These are phyloP conservation scores for Auriscalpium orientale DNA, from an alignment of 768 basidiomycete genomes.

Conservation along the genomic window DNA sequence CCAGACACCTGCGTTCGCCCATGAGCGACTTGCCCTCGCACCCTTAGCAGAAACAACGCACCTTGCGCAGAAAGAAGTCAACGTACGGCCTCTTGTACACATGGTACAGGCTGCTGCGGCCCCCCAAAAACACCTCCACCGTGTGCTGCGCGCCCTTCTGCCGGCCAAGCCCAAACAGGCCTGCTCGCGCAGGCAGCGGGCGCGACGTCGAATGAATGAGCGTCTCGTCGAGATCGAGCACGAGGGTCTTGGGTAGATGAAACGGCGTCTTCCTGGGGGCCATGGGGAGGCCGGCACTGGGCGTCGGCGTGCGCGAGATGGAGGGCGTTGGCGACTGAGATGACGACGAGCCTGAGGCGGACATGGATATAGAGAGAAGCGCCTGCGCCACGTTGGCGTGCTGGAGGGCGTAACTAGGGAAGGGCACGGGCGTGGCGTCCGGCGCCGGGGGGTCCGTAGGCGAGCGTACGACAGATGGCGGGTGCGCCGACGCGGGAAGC, in stretches of 20 bases:
- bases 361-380: not conserved
- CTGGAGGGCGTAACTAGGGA: not conserved
- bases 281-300: constrained; percentile 37
- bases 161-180: constrained; percentile 46
- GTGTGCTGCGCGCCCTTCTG: constrained; percentile 74
- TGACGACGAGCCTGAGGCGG: not conserved
- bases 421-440: not conserved
- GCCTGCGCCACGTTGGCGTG: not conserved
- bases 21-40: not conserved
- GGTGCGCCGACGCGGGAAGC: not conserved
- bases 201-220: constrained; percentile 95
- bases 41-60: constrained; percentile 24
- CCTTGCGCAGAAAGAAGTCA: constrained; percentile 89
- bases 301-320: constrained; percentile 18
- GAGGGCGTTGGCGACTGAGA: not conserved
- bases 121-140: constrained; percentile 89
- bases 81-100: constrained; percentile 98
- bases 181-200: constrained; percentile 44
- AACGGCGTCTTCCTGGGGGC: constrained; percentile 58
- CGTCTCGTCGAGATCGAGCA: constrained; percentile 96
- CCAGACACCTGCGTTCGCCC: constrained; percentile 68
- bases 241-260: constrained; percentile 85
- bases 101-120: constrained; percentile 87
- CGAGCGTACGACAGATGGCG: not conserved
- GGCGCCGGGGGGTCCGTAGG: constrained; percentile 1